Evolutionary conservation across 78 protist genomes (phyloP).

Genomic region (Speleostelium caveatum): DNA sequence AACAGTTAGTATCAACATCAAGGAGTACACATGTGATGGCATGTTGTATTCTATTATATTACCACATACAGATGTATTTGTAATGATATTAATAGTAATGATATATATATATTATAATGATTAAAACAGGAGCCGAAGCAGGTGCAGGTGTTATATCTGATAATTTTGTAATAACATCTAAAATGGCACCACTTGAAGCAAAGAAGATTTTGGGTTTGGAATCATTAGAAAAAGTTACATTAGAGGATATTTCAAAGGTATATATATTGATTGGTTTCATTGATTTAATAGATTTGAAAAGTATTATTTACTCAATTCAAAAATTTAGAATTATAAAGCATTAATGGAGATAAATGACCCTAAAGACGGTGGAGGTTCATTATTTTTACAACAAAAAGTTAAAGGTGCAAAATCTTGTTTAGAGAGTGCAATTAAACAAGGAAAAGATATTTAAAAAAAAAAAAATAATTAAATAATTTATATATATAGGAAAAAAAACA

Average conservation of each 20-base stretch:
- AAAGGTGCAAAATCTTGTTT: conserved; percentile 63
- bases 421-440: conserved; percentile 29
- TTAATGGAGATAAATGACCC: conserved; percentile 45
- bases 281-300: neutral
- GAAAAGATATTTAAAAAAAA: conserved; percentile 39
- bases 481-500: no score
- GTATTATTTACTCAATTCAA: neutral
- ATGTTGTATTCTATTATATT: no score
- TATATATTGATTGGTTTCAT: neutral
- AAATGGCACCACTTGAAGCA: conserved; percentile 73
- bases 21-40: no score
- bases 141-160: conserved; percentile 3
- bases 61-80: no score
- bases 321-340: conserved; percentile 1
- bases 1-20: neutral
- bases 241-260: conserved; percentile 54
- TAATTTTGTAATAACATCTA: no score
- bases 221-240: neutral
- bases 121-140: conserved; percentile 66
- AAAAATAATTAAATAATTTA: no score
- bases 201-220: conserved; percentile 77
- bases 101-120: no score
- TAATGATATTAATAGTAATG: no score
- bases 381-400: conserved; percentile 46
- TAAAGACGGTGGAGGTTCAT: conserved; percentile 62